phyloP scores from a whole-genome alignment of 768 basidiomycete genomes.

The Agaricus sinodeliciosus region DNA sequence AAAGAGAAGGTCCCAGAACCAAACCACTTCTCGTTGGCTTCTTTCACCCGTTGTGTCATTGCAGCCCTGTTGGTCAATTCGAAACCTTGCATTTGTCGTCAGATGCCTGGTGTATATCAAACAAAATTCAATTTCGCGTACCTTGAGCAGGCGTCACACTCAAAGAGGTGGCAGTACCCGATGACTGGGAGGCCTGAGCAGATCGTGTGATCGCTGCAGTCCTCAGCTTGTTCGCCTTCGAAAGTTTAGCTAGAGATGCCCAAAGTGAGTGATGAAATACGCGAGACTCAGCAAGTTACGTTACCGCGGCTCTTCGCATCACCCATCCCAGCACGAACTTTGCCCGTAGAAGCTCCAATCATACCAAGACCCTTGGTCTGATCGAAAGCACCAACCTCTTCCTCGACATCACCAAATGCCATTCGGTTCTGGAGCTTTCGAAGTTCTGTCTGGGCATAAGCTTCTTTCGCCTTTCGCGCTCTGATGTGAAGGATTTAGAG shows the following conservation, averaged over 20 bases:
- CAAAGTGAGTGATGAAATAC: not conserved
- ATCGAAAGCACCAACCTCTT: slow-evolving; percentile 95
- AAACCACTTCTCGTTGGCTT: slow-evolving; percentile 98
- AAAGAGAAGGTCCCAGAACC: slow-evolving; percentile 80
- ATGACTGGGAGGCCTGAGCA: slow-evolving; percentile 54
- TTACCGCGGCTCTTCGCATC: slow-evolving; percentile 90
- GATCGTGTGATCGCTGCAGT: slow-evolving; percentile 78
- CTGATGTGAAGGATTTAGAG: slow-evolving; percentile 29
- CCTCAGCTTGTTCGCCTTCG: slow-evolving; percentile 88
- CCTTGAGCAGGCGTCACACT: slow-evolving; percentile 97
- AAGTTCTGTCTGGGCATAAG: slow-evolving; percentile 93
- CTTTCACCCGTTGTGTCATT: slow-evolving; percentile 81
- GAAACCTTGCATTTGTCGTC: slow-evolving; percentile 51
- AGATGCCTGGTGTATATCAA: not conserved
- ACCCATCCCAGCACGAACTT: slow-evolving; percentile 80
- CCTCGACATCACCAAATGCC: slow-evolving; percentile 91
- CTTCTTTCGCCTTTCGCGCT: slow-evolving; percentile 97
- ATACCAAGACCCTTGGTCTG: slow-evolving; percentile 98
- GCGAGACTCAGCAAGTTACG: not conserved
- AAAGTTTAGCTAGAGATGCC: slow-evolving; percentile 73
- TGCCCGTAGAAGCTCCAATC: slow-evolving; percentile 84
- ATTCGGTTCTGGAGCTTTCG: slow-evolving; percentile 96
- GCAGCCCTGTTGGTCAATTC: slow-evolving; percentile 92
- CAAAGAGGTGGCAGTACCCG: slow-evolving; percentile 87
- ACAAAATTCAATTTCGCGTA: slow-evolving; percentile 20